phyloP scores from a whole-genome alignment of 1,284 basidiomycete genomes.

The Melampsora americana region DNA sequence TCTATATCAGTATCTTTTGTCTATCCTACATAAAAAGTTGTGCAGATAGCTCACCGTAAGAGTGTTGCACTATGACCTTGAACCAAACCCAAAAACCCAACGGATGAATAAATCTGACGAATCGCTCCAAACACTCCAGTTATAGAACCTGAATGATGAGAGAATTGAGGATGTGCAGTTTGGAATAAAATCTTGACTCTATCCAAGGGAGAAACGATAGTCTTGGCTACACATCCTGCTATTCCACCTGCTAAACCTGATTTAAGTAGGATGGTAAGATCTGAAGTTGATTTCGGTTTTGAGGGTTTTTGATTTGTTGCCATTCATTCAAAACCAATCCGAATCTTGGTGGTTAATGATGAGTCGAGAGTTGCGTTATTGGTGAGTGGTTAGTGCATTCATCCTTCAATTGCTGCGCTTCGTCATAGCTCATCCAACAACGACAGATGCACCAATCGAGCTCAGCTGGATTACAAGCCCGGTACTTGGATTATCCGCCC shows the following conservation, averaged over 20 bases:
- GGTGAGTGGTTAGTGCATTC: too few relatives aligned
- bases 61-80: constrained; percentile 93
- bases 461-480: too few relatives aligned
- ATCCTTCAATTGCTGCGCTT: too few relatives aligned
- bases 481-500: too few relatives aligned
- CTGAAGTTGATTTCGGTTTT: too few relatives aligned
- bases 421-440: too few relatives aligned
- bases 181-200: constrained; percentile 99
- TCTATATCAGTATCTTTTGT: not conserved
- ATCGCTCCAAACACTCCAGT: constrained; percentile 71
- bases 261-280: not conserved
- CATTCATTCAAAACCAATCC: too few relatives aligned
- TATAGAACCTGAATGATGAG: not conserved
- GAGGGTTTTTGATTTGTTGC: too few relatives aligned
- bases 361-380: too few relatives aligned
- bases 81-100: constrained; percentile 75
- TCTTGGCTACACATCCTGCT: constrained; percentile 94
- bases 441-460: too few relatives aligned
- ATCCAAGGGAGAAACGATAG: constrained; percentile 92
- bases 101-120: constrained; percentile 69
- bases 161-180: constrained; percentile 88
- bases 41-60: constrained; percentile 49
- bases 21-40: not conserved
- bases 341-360: too few relatives aligned
- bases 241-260: constrained; percentile 80